Evolutionary conservation across 345 rosid species (phyloP), one percentile per base, ranked within the genome.

Genomic region (Lumnitzera littorea): DNA sequence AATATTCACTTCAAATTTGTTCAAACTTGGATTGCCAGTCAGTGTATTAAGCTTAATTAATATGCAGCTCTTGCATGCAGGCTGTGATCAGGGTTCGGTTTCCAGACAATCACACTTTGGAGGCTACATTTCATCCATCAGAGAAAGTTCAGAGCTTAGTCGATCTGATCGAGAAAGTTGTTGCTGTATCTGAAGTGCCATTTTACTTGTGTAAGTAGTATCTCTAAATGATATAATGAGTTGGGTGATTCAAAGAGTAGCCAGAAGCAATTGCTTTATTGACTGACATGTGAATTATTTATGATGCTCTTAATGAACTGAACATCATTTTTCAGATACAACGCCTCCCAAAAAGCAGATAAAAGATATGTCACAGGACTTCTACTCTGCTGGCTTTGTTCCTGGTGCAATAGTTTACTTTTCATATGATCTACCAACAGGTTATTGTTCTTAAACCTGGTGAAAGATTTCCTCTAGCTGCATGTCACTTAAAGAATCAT

Each of bases 321-420:
- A 36, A 36, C 43, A 36, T 67, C 41, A 51, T 66, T 54, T 78
- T 74, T 70, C 85, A 88, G 96, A 84, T 70, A 86, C 96, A 7
- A 80, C 97, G 66, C 97, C 99, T 54, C 99, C 99, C 1, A 94
- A 90, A 78, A 84, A 83, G 76, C 76, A 76, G 68, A 67, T 94
- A 43, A 83, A 82, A 68, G 91, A 94, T 72, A 70, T 79, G 62
- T 81, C 86, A n/a, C 81, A 70, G 65, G 99, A 94, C 75, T 86
- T 87, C 57, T 86, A 71, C 81, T 63, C 91, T 3, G 87, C 95
- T 62, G 90, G 97, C 48, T 88, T 94, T 64, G 31, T 94, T 79
- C 99, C 97, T 48, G 97, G 99, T 53, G 97, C 96, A 56, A 84
- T 94, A 62, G 88, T 90, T 51, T 87, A 94, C 71, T 94, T 89